Conservation (phyloP, 1,284 basidiomycete genomes). For the Filobasidium uniguttulatum region DNA sequence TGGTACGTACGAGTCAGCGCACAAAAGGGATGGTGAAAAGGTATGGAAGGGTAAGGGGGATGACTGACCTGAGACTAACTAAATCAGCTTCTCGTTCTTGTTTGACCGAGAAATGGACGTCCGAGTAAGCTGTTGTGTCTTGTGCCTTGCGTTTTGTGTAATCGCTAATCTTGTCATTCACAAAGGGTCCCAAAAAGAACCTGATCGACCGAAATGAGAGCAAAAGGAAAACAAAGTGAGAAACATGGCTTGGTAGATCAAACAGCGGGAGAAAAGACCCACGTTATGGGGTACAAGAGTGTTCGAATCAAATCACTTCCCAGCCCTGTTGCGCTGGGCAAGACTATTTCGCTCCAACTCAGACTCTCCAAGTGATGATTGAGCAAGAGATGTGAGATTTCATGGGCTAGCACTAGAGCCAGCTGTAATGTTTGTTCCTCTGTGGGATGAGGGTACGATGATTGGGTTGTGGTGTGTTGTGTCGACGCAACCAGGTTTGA, state of each 20-base stretch:
- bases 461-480: slow-evolving; percentile 31
- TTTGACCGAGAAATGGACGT: slow-evolving; percentile 47
- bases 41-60: background rate
- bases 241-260: too few species aligned
- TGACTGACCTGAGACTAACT: slow-evolving; percentile 57
- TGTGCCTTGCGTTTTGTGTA: slow-evolving; percentile 58
- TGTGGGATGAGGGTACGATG: slow-evolving; percentile 43
- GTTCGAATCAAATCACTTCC: slow-evolving; percentile 58
- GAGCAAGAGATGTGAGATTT: slow-evolving; percentile 70
- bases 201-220: slow-evolving; percentile 12
- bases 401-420: slow-evolving; percentile 72
- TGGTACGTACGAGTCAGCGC: too few species aligned
- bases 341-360: slow-evolving; percentile 62
- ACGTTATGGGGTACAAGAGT: slow-evolving; percentile 66
- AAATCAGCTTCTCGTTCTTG: slow-evolving; percentile 81
- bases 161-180: slow-evolving; percentile 75
- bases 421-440: slow-evolving; percentile 66
- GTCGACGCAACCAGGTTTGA: slow-evolving; percentile 25
- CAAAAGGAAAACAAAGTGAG: background rate
- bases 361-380: slow-evolving; percentile 80
- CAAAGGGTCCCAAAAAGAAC: slow-evolving; percentile 75
- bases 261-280: slow-evolving; percentile 19
- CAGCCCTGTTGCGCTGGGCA: slow-evolving; percentile 65
- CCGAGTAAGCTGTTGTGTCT: slow-evolving; percentile 53
- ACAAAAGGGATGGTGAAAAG: slow-evolving; percentile 3